Base-by-base conservation (phyloP, 768 basidiomycete genomes). In the Pleurotus ostreatus region DNA sequence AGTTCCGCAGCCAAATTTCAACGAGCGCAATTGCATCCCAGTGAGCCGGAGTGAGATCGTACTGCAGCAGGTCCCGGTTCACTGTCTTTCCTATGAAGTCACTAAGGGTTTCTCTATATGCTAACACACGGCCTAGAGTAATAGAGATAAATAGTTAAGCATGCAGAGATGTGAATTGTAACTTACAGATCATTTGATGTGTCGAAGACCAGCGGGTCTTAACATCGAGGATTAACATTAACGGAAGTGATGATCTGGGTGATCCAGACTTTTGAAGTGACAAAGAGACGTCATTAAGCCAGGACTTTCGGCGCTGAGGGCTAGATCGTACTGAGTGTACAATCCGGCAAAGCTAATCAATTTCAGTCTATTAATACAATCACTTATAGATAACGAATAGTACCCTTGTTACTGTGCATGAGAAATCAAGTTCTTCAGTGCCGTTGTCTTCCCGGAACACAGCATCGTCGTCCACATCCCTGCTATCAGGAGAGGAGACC, bases 211-310 rank as follows among this genome's bases (percentile, higher is more conserved):
- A 71, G 1, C 61, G 57, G 1, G 67, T 71, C 40, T 52, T 55
- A 0, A 71, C 64, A 56, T 71, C 68, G 6, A 71, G 58, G 41
- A 70, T 69, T 4, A 68, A 63, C 65, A 70, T 68, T 11, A 66
- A 48, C 2, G 60, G 47, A 20, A 20, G 15, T n/a, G 41, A n/a
- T 43, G 41, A n/a, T n/a, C 15, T 43, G 7, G 41, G 41, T n/a
- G 41, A n/a, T 5, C 20, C 20, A 43, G 41, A 43, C 30, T 30
- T 30, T 5, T 20, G 41, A 20, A 43, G 41, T 15, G 15, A 43
- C 15, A n/a, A 20, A 8, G n/a, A 5, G 20, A 43, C 41, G 8
- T 43, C 15, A 8, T 43, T 20, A n/a, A 43, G 41, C 41, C 41
- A 43, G 41, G 41, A n/a, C 20, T 20, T n/a, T 15, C 57, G 59